Conservation (phyloP, 1,139 yeast genomes). For the Kluyveromyces sp. region DNA sequence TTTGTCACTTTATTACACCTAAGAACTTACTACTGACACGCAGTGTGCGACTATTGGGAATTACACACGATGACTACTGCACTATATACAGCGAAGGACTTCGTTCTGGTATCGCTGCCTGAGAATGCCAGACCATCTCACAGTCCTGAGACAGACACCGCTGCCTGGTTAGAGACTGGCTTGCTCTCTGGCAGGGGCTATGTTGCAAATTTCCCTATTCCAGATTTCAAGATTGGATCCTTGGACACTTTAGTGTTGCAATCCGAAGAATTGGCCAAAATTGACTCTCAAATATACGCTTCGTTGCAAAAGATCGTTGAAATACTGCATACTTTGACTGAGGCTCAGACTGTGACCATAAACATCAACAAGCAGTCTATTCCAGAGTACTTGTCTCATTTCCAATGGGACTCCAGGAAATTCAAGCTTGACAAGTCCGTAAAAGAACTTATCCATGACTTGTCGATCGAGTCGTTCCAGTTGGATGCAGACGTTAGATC, state of each 20-base stretch:
- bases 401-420: conserved; percentile 83
- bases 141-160: conserved; percentile 35
- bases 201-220: conserved; percentile 47
- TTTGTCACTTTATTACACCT: neutral
- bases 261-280: conserved; percentile 78
- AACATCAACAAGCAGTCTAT: conserved; percentile 41
- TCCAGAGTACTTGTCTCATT: conserved; percentile 59
- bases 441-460: conserved; percentile 60
- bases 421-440: conserved; percentile 81
- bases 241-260: conserved; percentile 85
- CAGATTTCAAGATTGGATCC: conserved; percentile 92
- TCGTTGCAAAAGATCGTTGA: conserved; percentile 74
- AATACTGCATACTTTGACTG: conserved; percentile 49
- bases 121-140: conserved; percentile 42
- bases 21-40: too few relatives aligned
- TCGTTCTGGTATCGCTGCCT: conserved; percentile 42
- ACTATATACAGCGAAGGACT: conserved; percentile 25
- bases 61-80: conserved; percentile 9
- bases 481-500: conserved; percentile 78
- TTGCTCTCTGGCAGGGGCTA: conserved; percentile 33
- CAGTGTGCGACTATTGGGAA: too few relatives aligned
- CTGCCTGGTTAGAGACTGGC: conserved; percentile 34
- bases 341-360: conserved; percentile 39
- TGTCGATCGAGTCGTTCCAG: conserved; percentile 71
- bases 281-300: conserved; percentile 65